These are phyloP conservation scores for Scedosporium aurantiacum DNA, from an alignment of 2,329 filamentous ascomycete species.

Conservation along the genomic window DNA sequence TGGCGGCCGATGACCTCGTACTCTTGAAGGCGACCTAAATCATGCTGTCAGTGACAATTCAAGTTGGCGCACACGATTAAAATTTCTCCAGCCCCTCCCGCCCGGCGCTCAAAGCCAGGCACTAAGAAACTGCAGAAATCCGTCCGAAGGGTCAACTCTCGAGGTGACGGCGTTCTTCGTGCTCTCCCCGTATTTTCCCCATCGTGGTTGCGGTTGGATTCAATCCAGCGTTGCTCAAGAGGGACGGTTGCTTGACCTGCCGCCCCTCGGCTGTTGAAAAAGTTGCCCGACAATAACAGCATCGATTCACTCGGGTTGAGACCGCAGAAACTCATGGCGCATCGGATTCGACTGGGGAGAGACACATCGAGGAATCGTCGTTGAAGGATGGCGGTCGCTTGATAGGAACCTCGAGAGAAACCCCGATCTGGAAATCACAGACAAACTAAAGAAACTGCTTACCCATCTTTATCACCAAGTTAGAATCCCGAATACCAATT, in stretches of 20 bases:
- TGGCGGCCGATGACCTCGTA: conserved; percentile 99
- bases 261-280: not conserved
- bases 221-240: too few relatives aligned
- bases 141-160: not conserved
- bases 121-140: too few relatives aligned
- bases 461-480: conserved; percentile 45
- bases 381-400: not conserved
- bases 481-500: conserved; percentile 19
- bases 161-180: not conserved
- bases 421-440: not conserved
- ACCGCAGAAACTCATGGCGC: too few relatives aligned
- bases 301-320: not conserved
- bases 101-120: too few relatives aligned
- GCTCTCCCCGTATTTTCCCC: not conserved
- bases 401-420: not conserved
- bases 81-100: not conserved
- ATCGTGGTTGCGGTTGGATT: too few relatives aligned
- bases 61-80: not conserved
- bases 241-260: too few relatives aligned
- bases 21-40: conserved; percentile 94
- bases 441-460: conserved; percentile 28
- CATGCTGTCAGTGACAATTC: conserved; percentile 19
- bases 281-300: not conserved
- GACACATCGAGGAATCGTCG: not conserved
- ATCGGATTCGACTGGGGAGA: not conserved